These are phyloP conservation scores for Aureobasidium subglaciale DNA, from an alignment of 2,329 filamentous ascomycete species.

Conservation along the genomic window DNA sequence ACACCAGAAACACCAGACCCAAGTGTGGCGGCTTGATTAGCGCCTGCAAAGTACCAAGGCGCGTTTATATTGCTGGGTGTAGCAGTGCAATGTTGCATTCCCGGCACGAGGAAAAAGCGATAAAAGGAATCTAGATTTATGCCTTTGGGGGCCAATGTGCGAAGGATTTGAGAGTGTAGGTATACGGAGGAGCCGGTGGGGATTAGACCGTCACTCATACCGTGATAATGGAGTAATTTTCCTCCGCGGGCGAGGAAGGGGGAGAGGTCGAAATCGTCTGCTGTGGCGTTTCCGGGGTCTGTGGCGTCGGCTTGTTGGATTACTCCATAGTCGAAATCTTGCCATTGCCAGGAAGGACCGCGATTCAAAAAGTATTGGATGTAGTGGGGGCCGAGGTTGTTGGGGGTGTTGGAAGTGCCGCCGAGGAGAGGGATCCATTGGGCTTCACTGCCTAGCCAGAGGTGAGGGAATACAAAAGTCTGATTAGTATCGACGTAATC, in stretches of 20 bases:
- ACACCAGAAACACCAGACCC: slow-evolving; percentile 22
- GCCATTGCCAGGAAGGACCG: slow-evolving; percentile 33
- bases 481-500: slow-evolving; percentile 36
- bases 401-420: slow-evolving; percentile 27
- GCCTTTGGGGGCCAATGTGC: slow-evolving; percentile 29
- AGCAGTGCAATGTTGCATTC: slow-evolving; percentile 37
- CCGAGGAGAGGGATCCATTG: slow-evolving; percentile 32
- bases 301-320: slow-evolving; percentile 33
- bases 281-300: slow-evolving; percentile 45
- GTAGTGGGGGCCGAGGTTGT: slow-evolving; percentile 32
- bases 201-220: slow-evolving; percentile 41
- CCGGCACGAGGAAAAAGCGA: slow-evolving; percentile 38
- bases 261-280: slow-evolving; percentile 42
- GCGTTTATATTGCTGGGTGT: slow-evolving; percentile 26
- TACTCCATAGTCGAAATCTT: slow-evolving; percentile 34
- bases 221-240: slow-evolving; percentile 38
- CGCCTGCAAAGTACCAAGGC: slow-evolving; percentile 41
- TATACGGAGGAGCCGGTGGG: slow-evolving; percentile 45
- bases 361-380: slow-evolving; percentile 36
- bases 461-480: slow-evolving; percentile 36
- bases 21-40: slow-evolving; percentile 24
- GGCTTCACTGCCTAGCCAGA: slow-evolving; percentile 33
- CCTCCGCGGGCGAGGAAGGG: slow-evolving; percentile 38
- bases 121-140: slow-evolving; percentile 35
- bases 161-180: slow-evolving; percentile 43